Evolutionary conservation across 2,329 filamentous ascomycete genomes (phyloP).

Genomic region (Calonectria hongkongensis): DNA sequence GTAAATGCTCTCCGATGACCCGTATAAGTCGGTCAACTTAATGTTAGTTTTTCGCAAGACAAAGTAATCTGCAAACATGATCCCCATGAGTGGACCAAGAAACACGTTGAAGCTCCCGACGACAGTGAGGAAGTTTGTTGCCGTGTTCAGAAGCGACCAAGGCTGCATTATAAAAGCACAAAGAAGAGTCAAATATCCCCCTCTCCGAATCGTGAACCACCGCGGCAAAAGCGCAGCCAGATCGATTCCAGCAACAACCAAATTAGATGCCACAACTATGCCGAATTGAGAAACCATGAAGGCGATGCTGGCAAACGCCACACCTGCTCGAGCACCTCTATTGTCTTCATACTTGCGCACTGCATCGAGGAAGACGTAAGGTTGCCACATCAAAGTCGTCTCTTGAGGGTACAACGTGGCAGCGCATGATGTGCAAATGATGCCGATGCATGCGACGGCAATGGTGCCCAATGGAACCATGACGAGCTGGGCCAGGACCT

Average conservation of each 20-base stretch:
- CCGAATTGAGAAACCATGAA: slow-evolving; percentile 44
- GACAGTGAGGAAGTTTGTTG: slow-evolving; percentile 31
- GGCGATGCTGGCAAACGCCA: slow-evolving; percentile 42
- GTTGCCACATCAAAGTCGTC: slow-evolving; percentile 54
- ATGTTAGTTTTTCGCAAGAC: slow-evolving; percentile 58
- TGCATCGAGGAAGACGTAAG: slow-evolving; percentile 50
- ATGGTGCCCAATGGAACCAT: slow-evolving; percentile 49
- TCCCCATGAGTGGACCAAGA: slow-evolving; percentile 27
- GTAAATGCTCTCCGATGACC: slow-evolving; percentile 45
- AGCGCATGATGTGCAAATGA: slow-evolving; percentile 57
- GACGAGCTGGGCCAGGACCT: slow-evolving; percentile 53
- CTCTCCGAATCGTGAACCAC: slow-evolving; percentile 31
- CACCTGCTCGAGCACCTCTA: slow-evolving; percentile 31
- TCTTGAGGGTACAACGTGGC: slow-evolving; percentile 51
- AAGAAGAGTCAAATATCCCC: slow-evolving; percentile 25
- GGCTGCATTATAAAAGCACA: slow-evolving; percentile 52
- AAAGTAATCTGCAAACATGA: slow-evolving; percentile 43
- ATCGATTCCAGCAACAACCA: slow-evolving; percentile 31
- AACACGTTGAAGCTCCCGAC: slow-evolving; percentile 34
- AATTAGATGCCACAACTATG: slow-evolving; percentile 39
- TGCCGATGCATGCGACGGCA: slow-evolving; percentile 54
- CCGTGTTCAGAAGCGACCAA: slow-evolving; percentile 42
- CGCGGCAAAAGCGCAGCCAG: slow-evolving; percentile 28
- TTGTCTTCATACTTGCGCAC: slow-evolving; percentile 36
- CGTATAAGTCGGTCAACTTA: slow-evolving; percentile 52